Conservation (phyloP, 192 early-diverging fungal species). For the Coemansia sp. region DNA sequence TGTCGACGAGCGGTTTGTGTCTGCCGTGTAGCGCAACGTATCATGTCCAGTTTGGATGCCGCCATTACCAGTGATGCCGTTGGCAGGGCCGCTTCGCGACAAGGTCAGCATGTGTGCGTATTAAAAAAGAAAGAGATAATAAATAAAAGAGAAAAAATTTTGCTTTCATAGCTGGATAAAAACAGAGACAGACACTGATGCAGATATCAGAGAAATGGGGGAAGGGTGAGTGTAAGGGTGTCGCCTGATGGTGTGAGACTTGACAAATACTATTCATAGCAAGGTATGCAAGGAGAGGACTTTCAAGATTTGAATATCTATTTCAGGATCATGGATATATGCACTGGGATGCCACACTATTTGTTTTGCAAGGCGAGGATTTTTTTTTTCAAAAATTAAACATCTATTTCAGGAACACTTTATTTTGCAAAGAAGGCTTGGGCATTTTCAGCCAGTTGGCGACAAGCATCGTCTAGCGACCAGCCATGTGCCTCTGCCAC, state of each 20-base stretch:
- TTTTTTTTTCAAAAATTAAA: too few relatives aligned
- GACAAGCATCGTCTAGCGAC: conserved; percentile 16
- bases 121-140: background rate
- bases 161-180: background rate
- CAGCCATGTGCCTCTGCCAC: conserved; percentile 40
- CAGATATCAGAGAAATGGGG: background rate
- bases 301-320: background rate
- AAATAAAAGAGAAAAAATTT: background rate
- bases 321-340: background rate
- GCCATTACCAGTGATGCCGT: background rate
- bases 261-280: background rate
- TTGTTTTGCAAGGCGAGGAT: background rate
- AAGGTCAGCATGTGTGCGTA: conserved; percentile 23
- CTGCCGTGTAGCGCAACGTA: background rate
- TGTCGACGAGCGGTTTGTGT: conserved; percentile 35
- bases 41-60: background rate
- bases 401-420: too few relatives aligned
- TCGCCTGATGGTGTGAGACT: background rate
- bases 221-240: background rate
- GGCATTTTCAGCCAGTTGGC: conserved; percentile 25
- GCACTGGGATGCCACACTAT: too few relatives aligned
- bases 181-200: background rate
- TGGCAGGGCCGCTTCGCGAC: conserved; percentile 7
- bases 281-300: background rate
- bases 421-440: conserved; percentile 24